A percentile compares a stretch with the other conserved stretches of the same genome.
These are phyloP conservation scores for Irpex rosettiformis DNA, from an alignment of 1,284 basidiomycete genomes.

Conservation along the genomic window DNA sequence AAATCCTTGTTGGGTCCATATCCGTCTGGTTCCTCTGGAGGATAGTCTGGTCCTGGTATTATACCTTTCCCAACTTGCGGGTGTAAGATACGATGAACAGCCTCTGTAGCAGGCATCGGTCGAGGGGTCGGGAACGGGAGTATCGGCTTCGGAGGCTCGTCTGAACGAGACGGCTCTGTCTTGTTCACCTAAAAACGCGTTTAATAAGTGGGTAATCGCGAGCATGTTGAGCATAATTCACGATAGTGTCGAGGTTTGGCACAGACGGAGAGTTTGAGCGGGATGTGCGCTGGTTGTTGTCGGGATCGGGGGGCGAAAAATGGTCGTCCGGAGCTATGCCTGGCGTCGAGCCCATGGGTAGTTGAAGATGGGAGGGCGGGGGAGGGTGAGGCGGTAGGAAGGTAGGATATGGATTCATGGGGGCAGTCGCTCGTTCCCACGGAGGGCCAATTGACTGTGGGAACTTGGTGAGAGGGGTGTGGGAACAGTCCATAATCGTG, in stretches of 20 bases:
- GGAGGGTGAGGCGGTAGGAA: conserved; percentile 24
- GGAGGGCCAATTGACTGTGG: conserved; percentile 23
- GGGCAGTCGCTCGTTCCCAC: conserved; percentile 26
- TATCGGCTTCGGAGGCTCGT: conserved; percentile 5
- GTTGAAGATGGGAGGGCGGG: conserved; percentile 34
- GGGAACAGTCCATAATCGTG: conserved; percentile 21
- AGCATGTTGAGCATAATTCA: conserved; percentile 33
- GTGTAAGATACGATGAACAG: conserved; percentile 58
- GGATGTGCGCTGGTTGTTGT: conserved; percentile 33
- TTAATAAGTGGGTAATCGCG: conserved; percentile 15
- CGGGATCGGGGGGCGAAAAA: conserved; percentile 23
- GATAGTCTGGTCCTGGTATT: not conserved
- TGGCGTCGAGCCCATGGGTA: conserved; percentile 41
- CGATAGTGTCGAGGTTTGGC: conserved; percentile 36
- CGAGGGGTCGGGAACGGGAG: conserved; percentile 30
- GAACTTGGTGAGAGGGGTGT: conserved; percentile 34
- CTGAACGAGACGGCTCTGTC: conserved; percentile 20
- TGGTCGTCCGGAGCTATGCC: conserved; percentile 33
- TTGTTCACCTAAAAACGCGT: conserved; percentile 27
- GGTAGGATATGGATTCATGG: conserved; percentile 32
- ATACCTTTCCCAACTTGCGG: not conserved
- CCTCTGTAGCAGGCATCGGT: conserved; percentile 41
- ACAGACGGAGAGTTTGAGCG: conserved; percentile 37
- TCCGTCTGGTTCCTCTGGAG: not conserved
- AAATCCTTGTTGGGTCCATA: not conserved